Evolutionary conservation across 1,284 basidiomycete species (phyloP), one percentile per base, ranked within the genome.

Genomic region (Ganoderma multipileum): DNA sequence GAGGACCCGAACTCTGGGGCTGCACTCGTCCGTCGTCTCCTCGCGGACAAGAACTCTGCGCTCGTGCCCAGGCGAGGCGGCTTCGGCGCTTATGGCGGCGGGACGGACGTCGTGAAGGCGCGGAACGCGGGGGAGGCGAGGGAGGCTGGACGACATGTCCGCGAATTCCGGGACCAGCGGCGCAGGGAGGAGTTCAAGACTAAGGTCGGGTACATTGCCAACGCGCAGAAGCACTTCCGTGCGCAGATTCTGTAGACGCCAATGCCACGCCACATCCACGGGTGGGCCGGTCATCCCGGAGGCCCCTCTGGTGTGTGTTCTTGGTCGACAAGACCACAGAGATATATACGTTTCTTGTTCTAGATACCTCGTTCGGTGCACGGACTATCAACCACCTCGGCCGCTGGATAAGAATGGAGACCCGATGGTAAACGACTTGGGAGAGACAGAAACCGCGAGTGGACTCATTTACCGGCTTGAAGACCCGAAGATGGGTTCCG

Each of bases 71-170:
- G 88, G n/a, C 92, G 87, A 73, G 95, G 94, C 61, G 96, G 93
- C 2, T 95, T 90, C 70, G 95, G 95, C 33, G 95, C 94, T 3
- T 96, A 86, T 76, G 95, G 95, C 2, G 81, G 81, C 11, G 95
- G 95, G 3, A 90, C 88, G 14, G 88, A 95, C 52, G 91, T 96
- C 14, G 87, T 98, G 70, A 95, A 93, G 79, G 96, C 95, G n/a
- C 86, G 95, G 59, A 99, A 99, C 82, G 87, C 88, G 16, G 98
- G 98, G 3, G 97, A 99, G 82, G 98, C 98, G 2, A 88, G 88
- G 68, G 94, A 98, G 81, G 98, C 97, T 18, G 95, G 92, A 55
- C 87, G 95, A 64, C 95, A 98, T 81, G 89, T 95, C 0, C 86
- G 90, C 66, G 92, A 97, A 76, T 95, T 95, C 81, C 86, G 93